Base-by-base conservation (phyloP, 768 basidiomycete species). In the Terana coerulea region DNA sequence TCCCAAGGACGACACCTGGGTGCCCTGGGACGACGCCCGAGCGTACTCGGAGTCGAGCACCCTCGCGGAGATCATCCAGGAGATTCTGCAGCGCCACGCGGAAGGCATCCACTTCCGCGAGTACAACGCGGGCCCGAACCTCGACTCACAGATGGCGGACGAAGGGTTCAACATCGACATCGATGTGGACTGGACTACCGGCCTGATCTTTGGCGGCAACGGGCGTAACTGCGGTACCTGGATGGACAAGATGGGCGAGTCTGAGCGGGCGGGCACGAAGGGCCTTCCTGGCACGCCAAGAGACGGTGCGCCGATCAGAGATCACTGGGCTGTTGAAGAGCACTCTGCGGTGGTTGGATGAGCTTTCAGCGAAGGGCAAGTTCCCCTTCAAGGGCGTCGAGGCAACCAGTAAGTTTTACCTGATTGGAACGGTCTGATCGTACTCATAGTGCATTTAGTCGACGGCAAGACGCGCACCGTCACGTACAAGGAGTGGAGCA, bases 181-280 rank as follows among this genome's bases (percentile, higher is more conserved):
- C 57, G 70, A 81, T 22, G 94, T 98, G n/a, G 94, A 99, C 67
- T 99, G 97, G 97, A 75, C 78, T 58, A 98, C 91, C 1, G 97
- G 97, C 1, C 67, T 98, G 54, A 81, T 95, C 58, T 75, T 82
- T 53, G 97, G 97, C 24, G 97, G 97, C 7, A 98, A 84, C 66
- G 70, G 72, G 49, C 69, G 77, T 61, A 95, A 95, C 60, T 95
- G 93, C 64, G 93, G 93, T 10, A 95, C 93, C 1, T 95, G 93
- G 93, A 93, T 93, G 93, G 93, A 95, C 73, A 95, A 95, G 78
- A 95, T 95, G 92, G 97, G 97, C 37, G 93, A 95, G 64, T 93
- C 90, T 2, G 75, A 73, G 53, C 90, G 83, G 60, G 95, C 97
- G 3, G 91, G 93, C 1, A 98, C 88, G 47, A 97, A 95, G 69